Percentiles rank a stretch among this genome's conserved stretches.
phyloP scores from a whole-genome alignment of 352 stramenopile genomes.

The Pythium insidiosum region DNA sequence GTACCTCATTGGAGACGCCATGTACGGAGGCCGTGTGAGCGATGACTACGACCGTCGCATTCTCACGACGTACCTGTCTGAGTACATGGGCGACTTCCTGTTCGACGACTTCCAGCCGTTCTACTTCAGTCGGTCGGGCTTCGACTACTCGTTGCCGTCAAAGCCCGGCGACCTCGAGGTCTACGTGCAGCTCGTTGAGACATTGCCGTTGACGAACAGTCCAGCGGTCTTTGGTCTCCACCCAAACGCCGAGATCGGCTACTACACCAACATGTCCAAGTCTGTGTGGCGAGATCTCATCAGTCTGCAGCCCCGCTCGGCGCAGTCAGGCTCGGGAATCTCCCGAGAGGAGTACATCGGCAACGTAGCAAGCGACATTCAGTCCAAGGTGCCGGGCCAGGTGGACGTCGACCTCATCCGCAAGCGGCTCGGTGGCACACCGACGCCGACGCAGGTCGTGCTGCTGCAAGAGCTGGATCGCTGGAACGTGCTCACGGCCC shows the following conservation, averaged over 20 bases:
- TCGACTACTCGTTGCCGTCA: conserved; percentile 84
- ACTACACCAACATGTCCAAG: conserved; percentile 94
- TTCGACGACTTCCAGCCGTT: conserved; percentile 93
- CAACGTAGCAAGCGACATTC: conserved; percentile 86
- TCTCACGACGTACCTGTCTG: conserved; percentile 88
- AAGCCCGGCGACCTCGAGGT: conserved; percentile 54
- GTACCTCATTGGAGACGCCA: conserved; percentile 95
- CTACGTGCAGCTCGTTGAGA: conserved; percentile 84
- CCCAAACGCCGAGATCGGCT: conserved; percentile 95
- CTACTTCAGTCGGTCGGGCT: conserved; percentile 91
- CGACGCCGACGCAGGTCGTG: conserved; percentile 88
- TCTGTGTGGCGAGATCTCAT: conserved; percentile 92
- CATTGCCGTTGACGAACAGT: conserved; percentile 89
- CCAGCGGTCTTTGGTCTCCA: conserved; percentile 94
- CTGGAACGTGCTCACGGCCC: conserved; percentile 88
- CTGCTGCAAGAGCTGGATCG: conserved; percentile 93
- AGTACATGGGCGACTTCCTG: conserved; percentile 97
- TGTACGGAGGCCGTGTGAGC: conserved; percentile 95
- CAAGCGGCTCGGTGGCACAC: conserved; percentile 62
- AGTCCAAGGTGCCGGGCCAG: conserved; percentile 84
- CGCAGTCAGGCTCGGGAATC: conserved; percentile 57
- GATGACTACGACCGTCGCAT: conserved; percentile 96
- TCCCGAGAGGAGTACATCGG: conserved; percentile 92
- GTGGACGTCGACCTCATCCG: conserved; percentile 86
- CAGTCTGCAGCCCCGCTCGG: conserved; percentile 85